A percentile compares a stretch with the other conserved stretches of the same genome.
These are phyloP conservation scores for Ophiosphaerella narmari DNA, from an alignment of 2,329 filamentous ascomycete species.

Conservation along the genomic window DNA sequence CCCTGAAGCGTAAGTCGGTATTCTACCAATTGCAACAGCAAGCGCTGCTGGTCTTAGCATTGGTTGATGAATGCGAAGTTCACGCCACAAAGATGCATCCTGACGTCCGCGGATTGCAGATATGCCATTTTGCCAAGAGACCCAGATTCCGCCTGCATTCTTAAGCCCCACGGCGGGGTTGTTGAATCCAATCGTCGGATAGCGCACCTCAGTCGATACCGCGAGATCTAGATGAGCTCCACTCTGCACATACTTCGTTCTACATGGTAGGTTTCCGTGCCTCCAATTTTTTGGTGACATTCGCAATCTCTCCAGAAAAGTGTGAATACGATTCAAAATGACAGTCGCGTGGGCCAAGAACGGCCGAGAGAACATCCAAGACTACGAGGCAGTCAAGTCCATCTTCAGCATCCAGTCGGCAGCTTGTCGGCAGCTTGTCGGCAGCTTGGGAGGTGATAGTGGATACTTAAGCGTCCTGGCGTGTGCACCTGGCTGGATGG, in stretches of 20 bases:
- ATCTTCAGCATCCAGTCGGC: conserved; percentile 7
- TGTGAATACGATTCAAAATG: background rate
- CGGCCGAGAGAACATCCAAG: conserved; percentile 19
- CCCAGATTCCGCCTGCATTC: conserved; percentile 11
- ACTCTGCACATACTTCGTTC: too few relatives aligned
- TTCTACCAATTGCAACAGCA: too few relatives aligned
- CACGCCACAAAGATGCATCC: too few relatives aligned
- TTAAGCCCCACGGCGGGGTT: background rate
- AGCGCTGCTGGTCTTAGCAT: too few relatives aligned
- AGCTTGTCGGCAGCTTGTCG: conserved; percentile 3
- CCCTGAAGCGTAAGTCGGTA: too few relatives aligned
- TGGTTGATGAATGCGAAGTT: too few relatives aligned
- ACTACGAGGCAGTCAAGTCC: conserved; percentile 14
- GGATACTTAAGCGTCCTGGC: conserved; percentile 10
- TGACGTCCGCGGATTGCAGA: background rate
- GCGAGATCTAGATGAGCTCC: too few relatives aligned
- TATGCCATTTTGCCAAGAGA: conserved; percentile 25
- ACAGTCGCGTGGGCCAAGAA: conserved; percentile 1
- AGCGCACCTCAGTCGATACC: background rate
- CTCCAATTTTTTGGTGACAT: background rate
- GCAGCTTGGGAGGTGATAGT: conserved; percentile 8
- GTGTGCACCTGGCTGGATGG: background rate
- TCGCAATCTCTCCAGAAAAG: background rate
- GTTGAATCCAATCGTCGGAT: background rate
- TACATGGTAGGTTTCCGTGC: too few relatives aligned